A percentile compares a stretch with the other conserved stretches of the same genome.
Conservation (phyloP, 208 protist genomes). For the Acanthamoeba healyi region DNA sequence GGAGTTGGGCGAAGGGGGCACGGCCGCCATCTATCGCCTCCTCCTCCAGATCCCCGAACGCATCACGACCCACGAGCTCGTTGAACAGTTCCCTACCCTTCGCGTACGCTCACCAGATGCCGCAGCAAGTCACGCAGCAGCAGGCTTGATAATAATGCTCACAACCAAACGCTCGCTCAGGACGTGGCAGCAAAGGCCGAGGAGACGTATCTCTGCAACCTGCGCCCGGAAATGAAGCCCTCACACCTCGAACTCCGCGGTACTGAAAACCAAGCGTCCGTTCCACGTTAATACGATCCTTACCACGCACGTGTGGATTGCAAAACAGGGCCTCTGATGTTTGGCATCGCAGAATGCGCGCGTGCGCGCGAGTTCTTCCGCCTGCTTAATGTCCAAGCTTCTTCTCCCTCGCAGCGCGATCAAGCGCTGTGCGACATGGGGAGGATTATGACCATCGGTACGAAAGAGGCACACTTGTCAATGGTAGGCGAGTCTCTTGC, state of each 20-base stretch:
- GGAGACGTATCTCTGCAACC: slow-evolving; percentile 48
- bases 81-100: slow-evolving; percentile 20
- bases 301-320: too few relatives aligned
- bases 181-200: slow-evolving; percentile 28
- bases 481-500: neutral
- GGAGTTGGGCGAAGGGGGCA: slow-evolving; percentile 46
- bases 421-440: neutral
- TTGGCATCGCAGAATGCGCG: slow-evolving; percentile 73
- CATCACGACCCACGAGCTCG: slow-evolving; percentile 60
- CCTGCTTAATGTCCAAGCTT: neutral
- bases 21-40: slow-evolving; percentile 68
- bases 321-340: slow-evolving; percentile 33
- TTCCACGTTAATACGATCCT: neutral
- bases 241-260: slow-evolving; percentile 42
- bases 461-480: neutral
- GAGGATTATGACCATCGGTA: neutral
- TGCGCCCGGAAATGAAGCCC: slow-evolving; percentile 7
- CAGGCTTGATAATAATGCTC: too few relatives aligned
- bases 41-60: slow-evolving; percentile 63
- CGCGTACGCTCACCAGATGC: neutral
- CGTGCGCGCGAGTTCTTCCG: slow-evolving; percentile 70
- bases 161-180: too few relatives aligned
- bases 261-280: neutral
- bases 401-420: neutral
- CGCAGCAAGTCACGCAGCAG: slow-evolving; percentile 21